Base-by-base conservation (phyloP, 1,139 yeast species). In the Nakaseomyces sp. region DNA sequence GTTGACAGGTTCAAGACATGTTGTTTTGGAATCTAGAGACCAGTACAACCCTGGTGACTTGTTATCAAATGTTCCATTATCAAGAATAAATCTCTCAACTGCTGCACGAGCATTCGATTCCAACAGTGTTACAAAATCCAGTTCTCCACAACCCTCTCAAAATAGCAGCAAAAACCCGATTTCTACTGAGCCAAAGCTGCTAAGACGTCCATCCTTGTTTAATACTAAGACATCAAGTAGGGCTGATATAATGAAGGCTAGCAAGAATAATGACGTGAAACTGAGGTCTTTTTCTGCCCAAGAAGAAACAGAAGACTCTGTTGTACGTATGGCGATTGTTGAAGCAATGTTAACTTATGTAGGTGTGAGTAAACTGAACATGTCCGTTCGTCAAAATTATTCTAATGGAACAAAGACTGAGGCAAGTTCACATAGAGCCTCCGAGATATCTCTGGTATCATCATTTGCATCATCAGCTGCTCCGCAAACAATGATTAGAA, bases 31-130 rank as follows among this genome's bases (percentile, higher is more conserved):
- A 42, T 76, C 88, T 1, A 68, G 81, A 40, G 70, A 70, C 17
- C 72, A 76, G 25, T 65, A 77, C 12, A 82, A 84, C 47, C 95
- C 96, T 0, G 96, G 96, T 25, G 95, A 87, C 60, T 69, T 87
- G 45, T 65, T 87, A 13, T 83, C 95, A 0, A 84, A 84, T 43
- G 95, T 83, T 0, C 93, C 95, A 0, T 64, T 86, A 3, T 76
- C 88, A 1, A 69, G 89, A 50, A 68, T 72, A 46, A 71, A 65
- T 18, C 43, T 51, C 15, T 36, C 39, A 25, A 45, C 43, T 9
- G 42, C 47, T 5, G 18, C 36, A 13, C 17, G 25, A 29, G 28
- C 17, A 17, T 15, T 39, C 10, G 28, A 26, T n/a, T 18, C 16
- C 10, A 26, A 13, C 19, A 29, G 13, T 16, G 19, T 28, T n/a